Percentiles rank a stretch among this genome's conserved stretches.
These are phyloP conservation scores for Rhytidhysteron rufulum DNA, from an alignment of 2,329 filamentous ascomycete species.

Conservation along the genomic window DNA sequence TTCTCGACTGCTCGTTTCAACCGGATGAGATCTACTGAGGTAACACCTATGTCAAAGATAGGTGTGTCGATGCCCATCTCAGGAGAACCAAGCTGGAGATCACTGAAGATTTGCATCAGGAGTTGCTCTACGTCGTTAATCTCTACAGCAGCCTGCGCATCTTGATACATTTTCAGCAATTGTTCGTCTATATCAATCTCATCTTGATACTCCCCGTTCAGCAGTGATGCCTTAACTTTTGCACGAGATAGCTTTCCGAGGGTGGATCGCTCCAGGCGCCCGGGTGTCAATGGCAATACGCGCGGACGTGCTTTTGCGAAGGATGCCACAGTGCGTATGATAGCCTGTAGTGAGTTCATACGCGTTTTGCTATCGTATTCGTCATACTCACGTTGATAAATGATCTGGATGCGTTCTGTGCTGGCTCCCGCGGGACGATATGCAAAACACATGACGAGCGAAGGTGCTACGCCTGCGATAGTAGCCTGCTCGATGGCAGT, in stretches of 20 bases:
- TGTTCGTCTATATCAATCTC: constrained; percentile 4
- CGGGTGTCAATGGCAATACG: constrained; percentile 1
- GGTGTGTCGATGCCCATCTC: constrained; percentile 10
- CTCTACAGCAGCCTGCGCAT: background rate
- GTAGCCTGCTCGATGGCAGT: constrained; percentile 14
- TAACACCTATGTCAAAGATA: constrained; percentile 32
- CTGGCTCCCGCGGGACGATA: constrained; percentile 6
- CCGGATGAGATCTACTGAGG: constrained; percentile 40
- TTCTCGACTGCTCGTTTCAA: constrained; percentile 35
- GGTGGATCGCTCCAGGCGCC: constrained; percentile 17
- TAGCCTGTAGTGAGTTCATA: constrained; percentile 15
- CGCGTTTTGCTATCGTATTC: constrained; percentile 17
- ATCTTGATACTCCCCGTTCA: constrained; percentile 10
- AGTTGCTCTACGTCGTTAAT: background rate
- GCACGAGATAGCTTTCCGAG: constrained; percentile 41
- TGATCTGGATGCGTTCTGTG: constrained; percentile 40
- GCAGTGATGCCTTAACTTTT: constrained; percentile 29
- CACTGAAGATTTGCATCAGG: background rate
- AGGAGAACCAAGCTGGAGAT: background rate
- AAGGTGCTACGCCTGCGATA: constrained; percentile 8
- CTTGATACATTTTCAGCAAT: background rate
- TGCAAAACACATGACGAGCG: constrained; percentile 5
- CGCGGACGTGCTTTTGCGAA: constrained; percentile 11
- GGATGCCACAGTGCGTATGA: constrained; percentile 12
- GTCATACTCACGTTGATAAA: constrained; percentile 34